Evolutionary conservation across 176 grass and related monocot species (phyloP).

Genomic region (Cenchrus fungigraminus): DNA sequence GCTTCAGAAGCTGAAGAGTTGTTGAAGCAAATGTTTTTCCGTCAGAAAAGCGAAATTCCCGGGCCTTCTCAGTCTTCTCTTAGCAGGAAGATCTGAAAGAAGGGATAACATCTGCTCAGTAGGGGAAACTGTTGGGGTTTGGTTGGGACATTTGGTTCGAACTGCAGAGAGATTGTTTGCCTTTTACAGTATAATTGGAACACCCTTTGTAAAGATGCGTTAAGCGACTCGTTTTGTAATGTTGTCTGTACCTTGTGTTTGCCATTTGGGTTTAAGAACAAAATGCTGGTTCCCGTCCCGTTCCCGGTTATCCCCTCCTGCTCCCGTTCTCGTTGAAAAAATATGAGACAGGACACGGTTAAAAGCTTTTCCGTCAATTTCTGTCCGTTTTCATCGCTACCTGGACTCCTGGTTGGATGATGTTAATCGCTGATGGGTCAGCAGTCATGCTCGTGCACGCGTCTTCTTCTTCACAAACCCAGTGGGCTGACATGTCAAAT

Average conservation of each 20-base stretch:
- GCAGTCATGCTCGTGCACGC: too few species aligned
- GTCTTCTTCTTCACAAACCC: too few species aligned
- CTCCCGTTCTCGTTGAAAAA: too few species aligned
- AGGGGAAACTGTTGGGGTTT: neutral
- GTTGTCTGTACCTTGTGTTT: neutral
- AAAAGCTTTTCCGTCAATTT: too few species aligned
- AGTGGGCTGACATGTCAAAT: too few species aligned
- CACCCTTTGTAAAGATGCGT: neutral
- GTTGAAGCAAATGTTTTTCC: neutral
- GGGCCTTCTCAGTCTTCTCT: neutral
- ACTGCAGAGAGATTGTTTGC: neutral
- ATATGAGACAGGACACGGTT: too few species aligned
- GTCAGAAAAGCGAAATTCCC: neutral
- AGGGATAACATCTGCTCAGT: neutral
- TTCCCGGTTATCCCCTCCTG: too few species aligned
- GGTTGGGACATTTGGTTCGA: neutral
- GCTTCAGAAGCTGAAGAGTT: conserved; percentile 7
- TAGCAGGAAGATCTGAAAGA: neutral
- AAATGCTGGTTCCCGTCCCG: neutral
- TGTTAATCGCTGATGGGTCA: too few species aligned
- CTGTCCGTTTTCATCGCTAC: too few species aligned
- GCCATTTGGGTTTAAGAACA: neutral
- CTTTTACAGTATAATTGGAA: neutral
- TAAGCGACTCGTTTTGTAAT: neutral
- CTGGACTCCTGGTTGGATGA: too few species aligned